phyloP scores from a whole-genome alignment of 805 yeast species.

The Nakazawaea anatomiae region DNA sequence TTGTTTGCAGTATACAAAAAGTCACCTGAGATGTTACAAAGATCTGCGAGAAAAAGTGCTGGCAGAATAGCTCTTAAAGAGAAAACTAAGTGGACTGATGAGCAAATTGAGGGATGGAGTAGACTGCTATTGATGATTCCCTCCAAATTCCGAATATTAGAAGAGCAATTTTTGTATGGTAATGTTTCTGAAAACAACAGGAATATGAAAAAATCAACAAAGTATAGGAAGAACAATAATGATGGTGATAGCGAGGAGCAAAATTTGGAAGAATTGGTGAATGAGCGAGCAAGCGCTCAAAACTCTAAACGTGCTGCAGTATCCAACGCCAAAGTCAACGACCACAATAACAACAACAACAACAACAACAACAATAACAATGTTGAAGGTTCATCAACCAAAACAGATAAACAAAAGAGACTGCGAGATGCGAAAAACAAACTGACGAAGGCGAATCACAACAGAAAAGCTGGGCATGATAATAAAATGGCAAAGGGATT shows the following conservation, averaged over 20 bases:
- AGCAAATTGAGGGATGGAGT: constrained; percentile 93
- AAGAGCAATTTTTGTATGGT: constrained; percentile 50
- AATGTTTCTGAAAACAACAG: constrained; percentile 14
- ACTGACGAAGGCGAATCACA: constrained; percentile 56
- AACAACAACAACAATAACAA: not conserved
- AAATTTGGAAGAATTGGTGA: constrained; percentile 5
- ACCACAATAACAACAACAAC: too few species aligned
- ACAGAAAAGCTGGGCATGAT: constrained; percentile 56
- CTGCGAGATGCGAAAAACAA: constrained; percentile 51
- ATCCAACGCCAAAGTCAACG: constrained; percentile 6
- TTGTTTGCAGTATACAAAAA: constrained; percentile 52
- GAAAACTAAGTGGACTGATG: constrained; percentile 71
- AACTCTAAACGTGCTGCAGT: not conserved
- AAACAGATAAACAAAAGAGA: constrained; percentile 24
- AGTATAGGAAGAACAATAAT: constrained; percentile 14
- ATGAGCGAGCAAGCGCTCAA: constrained; percentile 3
- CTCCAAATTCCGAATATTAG: constrained; percentile 51
- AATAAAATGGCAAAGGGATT: constrained; percentile 36
- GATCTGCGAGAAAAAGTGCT: constrained; percentile 43
- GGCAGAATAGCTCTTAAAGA: constrained; percentile 45
- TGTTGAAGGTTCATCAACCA: not conserved
- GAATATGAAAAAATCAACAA: constrained; percentile 13
- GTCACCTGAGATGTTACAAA: constrained; percentile 43
- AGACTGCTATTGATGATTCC: constrained; percentile 67
- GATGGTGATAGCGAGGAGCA: constrained; percentile 10